phyloP scores from a whole-genome alignment of 2,329 filamentous ascomycete genomes.

The Orbilia blumenaviensis region DNA sequence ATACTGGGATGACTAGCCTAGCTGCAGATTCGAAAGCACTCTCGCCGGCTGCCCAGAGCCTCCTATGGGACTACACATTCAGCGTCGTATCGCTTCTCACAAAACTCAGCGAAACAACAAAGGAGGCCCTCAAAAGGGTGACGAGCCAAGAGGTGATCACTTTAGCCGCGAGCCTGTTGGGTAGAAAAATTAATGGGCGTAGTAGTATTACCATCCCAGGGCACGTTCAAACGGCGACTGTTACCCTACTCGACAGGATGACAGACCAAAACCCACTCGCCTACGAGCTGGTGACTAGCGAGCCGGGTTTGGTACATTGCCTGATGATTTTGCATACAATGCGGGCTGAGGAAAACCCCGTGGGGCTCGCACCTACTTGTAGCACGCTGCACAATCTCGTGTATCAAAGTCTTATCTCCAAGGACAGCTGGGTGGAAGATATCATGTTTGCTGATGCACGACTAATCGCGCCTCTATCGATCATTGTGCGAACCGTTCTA shows the following conservation, averaged over 20 bases:
- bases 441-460: slow-evolving; percentile 18
- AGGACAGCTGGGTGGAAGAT: slow-evolving; percentile 7
- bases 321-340: not conserved
- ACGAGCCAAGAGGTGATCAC: slow-evolving; percentile 65
- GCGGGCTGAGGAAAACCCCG: not conserved
- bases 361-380: slow-evolving; percentile 24
- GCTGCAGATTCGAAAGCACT: slow-evolving; percentile 65
- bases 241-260: slow-evolving; percentile 55
- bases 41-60: slow-evolving; percentile 67
- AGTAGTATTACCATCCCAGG: slow-evolving; percentile 59
- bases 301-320: not conserved
- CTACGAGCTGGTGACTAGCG: slow-evolving; percentile 63
- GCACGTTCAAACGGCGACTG: slow-evolving; percentile 52
- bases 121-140: slow-evolving; percentile 70
- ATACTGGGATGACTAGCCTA: slow-evolving; percentile 3
- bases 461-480: slow-evolving; percentile 25
- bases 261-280: slow-evolving; percentile 67
- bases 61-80: slow-evolving; percentile 65
- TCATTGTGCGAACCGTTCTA: slow-evolving; percentile 3
- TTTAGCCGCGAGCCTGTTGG: slow-evolving; percentile 68
- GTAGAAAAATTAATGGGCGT: slow-evolving; percentile 60
- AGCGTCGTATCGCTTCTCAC: slow-evolving; percentile 59
- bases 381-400: slow-evolving; percentile 38
- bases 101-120: slow-evolving; percentile 65
- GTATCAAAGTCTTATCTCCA: not conserved